phyloP scores from a whole-genome alignment of 176 grass and related monocot genomes.

The Aechmea fasciata region DNA sequence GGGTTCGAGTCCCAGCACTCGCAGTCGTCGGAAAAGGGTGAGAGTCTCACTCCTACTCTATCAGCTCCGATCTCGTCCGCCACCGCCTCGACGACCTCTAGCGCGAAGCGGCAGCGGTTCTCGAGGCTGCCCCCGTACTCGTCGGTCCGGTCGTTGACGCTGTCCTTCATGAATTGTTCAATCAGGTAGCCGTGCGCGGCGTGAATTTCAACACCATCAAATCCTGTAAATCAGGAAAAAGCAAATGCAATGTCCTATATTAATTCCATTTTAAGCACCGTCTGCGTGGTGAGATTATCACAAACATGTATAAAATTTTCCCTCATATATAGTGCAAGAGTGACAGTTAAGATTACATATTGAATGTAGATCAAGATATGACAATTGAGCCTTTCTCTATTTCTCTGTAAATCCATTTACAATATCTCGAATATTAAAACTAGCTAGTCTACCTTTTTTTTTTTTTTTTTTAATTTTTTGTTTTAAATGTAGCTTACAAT shows the following conservation, averaged over 20 bases:
- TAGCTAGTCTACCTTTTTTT: not conserved
- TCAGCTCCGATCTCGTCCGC: slow-evolving; percentile 18
- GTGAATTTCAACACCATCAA: slow-evolving; percentile 47
- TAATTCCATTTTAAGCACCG: too few species aligned
- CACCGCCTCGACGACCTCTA: slow-evolving; percentile 26
- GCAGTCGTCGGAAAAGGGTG: slow-evolving; percentile 9
- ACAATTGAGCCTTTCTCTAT: too few species aligned
- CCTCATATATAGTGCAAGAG: too few species aligned
- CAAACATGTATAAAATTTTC: too few species aligned
- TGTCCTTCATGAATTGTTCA: slow-evolving; percentile 31
- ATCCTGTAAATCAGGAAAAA: slow-evolving; percentile 19
- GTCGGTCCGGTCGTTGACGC: slow-evolving; percentile 16
- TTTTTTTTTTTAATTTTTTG: not conserved
- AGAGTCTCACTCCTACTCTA: slow-evolving; percentile 24
- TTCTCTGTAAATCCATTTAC: too few species aligned
- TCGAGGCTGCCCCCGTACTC: slow-evolving; percentile 4
- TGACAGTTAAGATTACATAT: too few species aligned
- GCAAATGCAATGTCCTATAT: too few species aligned
- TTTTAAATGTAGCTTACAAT: too few species aligned
- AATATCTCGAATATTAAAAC: not conserved
- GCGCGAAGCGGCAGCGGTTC: slow-evolving; percentile 28
- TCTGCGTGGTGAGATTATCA: too few species aligned
- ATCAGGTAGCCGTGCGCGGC: slow-evolving; percentile 26
- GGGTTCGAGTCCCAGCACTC: slow-evolving; percentile 19
- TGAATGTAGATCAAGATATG: too few species aligned